Conservation (phyloP, 2,329 filamentous ascomycete genomes). For the Botrytis aclada region DNA sequence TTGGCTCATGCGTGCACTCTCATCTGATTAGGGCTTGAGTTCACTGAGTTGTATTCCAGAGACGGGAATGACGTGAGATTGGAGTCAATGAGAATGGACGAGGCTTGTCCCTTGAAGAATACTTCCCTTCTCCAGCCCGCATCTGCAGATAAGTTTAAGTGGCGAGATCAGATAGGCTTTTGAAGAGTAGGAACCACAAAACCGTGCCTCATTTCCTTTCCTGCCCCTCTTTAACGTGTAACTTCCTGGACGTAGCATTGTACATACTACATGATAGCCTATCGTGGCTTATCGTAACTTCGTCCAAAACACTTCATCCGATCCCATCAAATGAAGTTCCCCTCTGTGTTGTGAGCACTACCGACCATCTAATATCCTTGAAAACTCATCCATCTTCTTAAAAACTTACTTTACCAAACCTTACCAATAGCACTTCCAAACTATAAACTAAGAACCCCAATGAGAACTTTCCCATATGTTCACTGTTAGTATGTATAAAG, state of each 20-base stretch:
- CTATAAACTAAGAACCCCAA: neutral
- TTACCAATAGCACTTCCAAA: neutral
- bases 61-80: neutral
- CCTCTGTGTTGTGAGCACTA: neutral
- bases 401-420: neutral
- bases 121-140: neutral
- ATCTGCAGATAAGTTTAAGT: constrained; percentile 5
- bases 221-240: neutral
- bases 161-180: neutral
- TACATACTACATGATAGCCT: neutral
- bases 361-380: neutral
- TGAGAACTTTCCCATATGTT: neutral
- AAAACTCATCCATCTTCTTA: neutral
- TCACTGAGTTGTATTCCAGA: neutral
- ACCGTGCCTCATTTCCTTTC: neutral
- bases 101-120: neutral
- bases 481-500: neutral
- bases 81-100: neutral
- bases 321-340: neutral
- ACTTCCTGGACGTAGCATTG: neutral
- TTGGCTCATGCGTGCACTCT: neutral
- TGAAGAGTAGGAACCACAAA: neutral
- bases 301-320: neutral
- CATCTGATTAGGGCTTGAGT: neutral
- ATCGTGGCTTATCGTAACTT: neutral